Conservation (phyloP, 2,329 filamentous ascomycete species). For the Fusarium citri region DNA sequence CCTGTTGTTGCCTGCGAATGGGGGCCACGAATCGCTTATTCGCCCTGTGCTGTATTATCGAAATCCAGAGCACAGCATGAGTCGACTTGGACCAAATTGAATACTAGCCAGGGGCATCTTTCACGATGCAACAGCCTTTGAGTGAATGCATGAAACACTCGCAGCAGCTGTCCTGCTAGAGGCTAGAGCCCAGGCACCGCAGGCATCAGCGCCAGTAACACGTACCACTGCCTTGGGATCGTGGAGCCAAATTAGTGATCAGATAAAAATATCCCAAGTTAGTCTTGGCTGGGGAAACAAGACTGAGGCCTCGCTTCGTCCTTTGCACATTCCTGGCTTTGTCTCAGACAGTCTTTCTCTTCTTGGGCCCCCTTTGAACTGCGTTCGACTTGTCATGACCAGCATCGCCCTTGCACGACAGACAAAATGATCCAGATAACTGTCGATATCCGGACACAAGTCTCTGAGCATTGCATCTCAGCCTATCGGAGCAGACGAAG, state of each 20-base stretch:
- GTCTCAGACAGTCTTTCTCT: slow-evolving; percentile 24
- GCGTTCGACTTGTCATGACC: slow-evolving; percentile 30
- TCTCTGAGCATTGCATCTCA: slow-evolving; percentile 15
- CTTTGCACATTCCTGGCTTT: slow-evolving; percentile 32
- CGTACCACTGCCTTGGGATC: slow-evolving; percentile 38
- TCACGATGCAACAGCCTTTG: slow-evolving; percentile 31
- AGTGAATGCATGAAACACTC: slow-evolving; percentile 40
- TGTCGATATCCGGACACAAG: slow-evolving; percentile 35
- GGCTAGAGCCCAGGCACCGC: slow-evolving; percentile 21
- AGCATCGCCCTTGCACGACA: slow-evolving; percentile 35
- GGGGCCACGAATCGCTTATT: slow-evolving; percentile 31
- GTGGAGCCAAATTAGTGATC: slow-evolving; percentile 14
- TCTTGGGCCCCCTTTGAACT: slow-evolving; percentile 13
- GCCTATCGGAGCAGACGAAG: slow-evolving; percentile 34
- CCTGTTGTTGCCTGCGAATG: slow-evolving; percentile 35
- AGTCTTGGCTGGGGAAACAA: slow-evolving; percentile 8
- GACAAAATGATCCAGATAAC: slow-evolving; percentile 15
- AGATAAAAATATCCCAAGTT: slow-evolving; percentile 26
- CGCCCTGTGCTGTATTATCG: slow-evolving; percentile 1
- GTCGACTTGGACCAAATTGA: background rate
- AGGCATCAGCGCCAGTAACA: slow-evolving; percentile 27
- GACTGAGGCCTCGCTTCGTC: slow-evolving; percentile 27
- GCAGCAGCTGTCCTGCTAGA: slow-evolving; percentile 31
- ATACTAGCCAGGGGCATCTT: slow-evolving; percentile 12
- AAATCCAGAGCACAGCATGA: slow-evolving; percentile 11